Evolutionary conservation across 306 rosid species (phyloP), one percentile per base, ranked within the genome.

Genomic region (Ziziphus jujuba): DNA sequence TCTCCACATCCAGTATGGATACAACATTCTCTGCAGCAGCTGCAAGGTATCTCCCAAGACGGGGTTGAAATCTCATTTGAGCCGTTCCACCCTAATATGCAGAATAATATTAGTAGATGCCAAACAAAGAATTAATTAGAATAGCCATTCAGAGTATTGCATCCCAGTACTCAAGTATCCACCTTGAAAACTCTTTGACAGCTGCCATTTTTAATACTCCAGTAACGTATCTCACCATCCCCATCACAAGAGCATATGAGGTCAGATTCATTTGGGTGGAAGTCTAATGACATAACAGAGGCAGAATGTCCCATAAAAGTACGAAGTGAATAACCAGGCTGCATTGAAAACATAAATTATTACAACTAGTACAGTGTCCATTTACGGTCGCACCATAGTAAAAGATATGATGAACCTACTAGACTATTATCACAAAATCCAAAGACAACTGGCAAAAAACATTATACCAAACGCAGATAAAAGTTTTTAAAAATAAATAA

Each of bases 21-120:
- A 93, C 97, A 31, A 88, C 79, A 33, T 88, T 93, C 54, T 93
- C 99, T 7, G 96, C 95, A 25, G 89, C 90, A 50, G 99, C 96
- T 56, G 97, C 97, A 12, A 93, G 89, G 71, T 76, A 90, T 60
- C 92, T 77, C 78, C 99, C 99, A 35, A 80, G 69, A 56, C 87
- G 90, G 71, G 99, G 96, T 79, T 93, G 99, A 71, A 93, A 93
- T 88, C 99, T 90, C 82, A 93, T 64, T 62, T 83, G 92, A 56
- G 84, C 73, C 63, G 89, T 88, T 38, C 96, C 97, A 60, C 99
- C 99, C 99, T 93, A 61, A 76, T 38, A 72, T 67, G 43, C 61
- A 59, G 48, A 57, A 60, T 50, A 60, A 35, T 28, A 33, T 56
- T 40, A 75, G 72, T 24, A 72, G 34, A 50, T 19, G 66, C 20